phyloP scores from a whole-genome alignment of 2,329 filamentous ascomycete genomes.

The Penicillium thymicola region DNA sequence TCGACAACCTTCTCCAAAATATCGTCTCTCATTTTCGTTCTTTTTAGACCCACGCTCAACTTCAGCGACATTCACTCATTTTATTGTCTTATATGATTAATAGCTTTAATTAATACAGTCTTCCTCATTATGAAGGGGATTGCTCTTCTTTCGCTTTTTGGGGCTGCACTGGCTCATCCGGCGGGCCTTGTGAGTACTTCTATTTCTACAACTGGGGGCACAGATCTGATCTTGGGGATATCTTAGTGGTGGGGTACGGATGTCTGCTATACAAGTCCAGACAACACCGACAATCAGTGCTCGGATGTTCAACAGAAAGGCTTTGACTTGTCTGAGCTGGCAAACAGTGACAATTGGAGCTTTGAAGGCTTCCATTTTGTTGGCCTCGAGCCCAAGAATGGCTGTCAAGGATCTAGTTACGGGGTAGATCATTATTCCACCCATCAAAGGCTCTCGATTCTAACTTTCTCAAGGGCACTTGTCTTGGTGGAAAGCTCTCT shows the following conservation, averaged over 20 bases:
- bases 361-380: constrained; percentile 71
- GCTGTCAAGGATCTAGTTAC: constrained; percentile 27
- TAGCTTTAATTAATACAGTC: not conserved
- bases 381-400: constrained; percentile 66
- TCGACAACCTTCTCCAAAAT: constrained; percentile 12
- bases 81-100: not conserved
- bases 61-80: not conserved
- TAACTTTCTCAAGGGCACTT: constrained; percentile 48
- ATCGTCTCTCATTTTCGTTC: not conserved
- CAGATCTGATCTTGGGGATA: not conserved
- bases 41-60: not conserved
- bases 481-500: constrained; percentile 58
- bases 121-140: constrained; percentile 19
- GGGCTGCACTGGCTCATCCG: constrained; percentile 37
- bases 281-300: constrained; percentile 74
- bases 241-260: constrained; percentile 47
- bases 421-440: constrained; percentile 41
- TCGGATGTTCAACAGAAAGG: constrained; percentile 62
- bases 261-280: constrained; percentile 61
- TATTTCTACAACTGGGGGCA: not conserved
- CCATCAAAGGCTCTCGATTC: not conserved
- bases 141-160: constrained; percentile 37
- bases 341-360: constrained; percentile 55
- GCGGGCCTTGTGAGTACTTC: constrained; percentile 41
- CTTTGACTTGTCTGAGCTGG: constrained; percentile 67